These are phyloP conservation scores for Psidium guajava DNA, from an alignment of 345 rosid species.

Conservation along the genomic window DNA sequence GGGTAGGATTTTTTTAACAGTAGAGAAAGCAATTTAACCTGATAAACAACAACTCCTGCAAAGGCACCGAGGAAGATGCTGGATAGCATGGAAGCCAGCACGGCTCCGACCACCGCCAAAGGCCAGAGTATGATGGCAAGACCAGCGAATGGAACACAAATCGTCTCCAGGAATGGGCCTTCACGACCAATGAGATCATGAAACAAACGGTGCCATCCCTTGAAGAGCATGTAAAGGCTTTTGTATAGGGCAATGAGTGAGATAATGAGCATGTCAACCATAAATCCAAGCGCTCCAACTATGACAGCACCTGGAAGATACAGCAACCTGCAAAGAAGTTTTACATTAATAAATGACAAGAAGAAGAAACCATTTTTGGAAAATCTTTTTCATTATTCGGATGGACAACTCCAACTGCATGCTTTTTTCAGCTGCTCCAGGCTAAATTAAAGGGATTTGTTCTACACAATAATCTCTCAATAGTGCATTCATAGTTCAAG, in stretches of 20 bases:
- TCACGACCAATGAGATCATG: constrained; percentile 89
- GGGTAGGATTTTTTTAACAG: not conserved
- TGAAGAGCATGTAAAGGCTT: constrained; percentile 87
- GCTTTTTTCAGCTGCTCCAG: not conserved
- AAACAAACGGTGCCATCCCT: constrained; percentile 95
- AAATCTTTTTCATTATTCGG: not conserved
- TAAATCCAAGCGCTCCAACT: constrained; percentile 46
- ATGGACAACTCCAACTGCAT: not conserved
- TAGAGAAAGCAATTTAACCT: constrained; percentile 23
- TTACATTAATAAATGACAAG: not conserved
- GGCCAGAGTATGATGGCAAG: constrained; percentile 95
- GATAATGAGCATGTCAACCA: constrained; percentile 57
- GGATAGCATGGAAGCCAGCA: constrained; percentile 59
- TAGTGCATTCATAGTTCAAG: not conserved
- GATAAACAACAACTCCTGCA: constrained; percentile 74
- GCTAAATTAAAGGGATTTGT: not conserved
- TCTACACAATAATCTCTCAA: not conserved
- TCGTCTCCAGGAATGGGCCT: constrained; percentile 97
- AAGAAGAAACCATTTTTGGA: not conserved
- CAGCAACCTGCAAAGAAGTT: constrained; percentile 39
- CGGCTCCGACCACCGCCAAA: constrained; percentile 80
- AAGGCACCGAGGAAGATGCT: constrained; percentile 84
- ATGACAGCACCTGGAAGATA: constrained; percentile 59
- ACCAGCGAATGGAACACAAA: constrained; percentile 96
- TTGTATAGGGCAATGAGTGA: constrained; percentile 68